A percentile compares a stretch with the other conserved stretches of the same genome.
Evolutionary conservation across 352 stramenopile species (phyloP).

Genomic region (Aphanomyces cochlioides): DNA sequence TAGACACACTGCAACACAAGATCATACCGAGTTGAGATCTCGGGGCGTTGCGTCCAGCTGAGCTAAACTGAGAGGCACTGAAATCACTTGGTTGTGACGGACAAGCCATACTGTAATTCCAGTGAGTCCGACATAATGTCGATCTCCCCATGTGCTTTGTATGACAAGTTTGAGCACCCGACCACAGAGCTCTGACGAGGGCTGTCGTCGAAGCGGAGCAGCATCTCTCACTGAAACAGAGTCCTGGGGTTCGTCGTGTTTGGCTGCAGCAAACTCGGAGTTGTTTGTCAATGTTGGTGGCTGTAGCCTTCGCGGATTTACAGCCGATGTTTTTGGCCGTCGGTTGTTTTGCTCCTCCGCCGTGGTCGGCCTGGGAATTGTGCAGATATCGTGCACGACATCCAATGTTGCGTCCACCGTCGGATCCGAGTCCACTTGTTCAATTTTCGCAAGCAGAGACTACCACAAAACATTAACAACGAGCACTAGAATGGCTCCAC

Average conservation of each 20-base stretch:
- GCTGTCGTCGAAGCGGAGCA: background rate
- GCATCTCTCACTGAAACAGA: too few relatives aligned
- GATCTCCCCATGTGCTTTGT: conserved; percentile 69
- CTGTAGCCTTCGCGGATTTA: too few relatives aligned
- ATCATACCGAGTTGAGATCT: conserved; percentile 61
- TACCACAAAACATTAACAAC: background rate
- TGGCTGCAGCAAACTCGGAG: too few relatives aligned
- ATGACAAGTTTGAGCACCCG: conserved; percentile 53
- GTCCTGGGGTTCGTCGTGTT: too few relatives aligned
- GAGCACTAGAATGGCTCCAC: background rate
- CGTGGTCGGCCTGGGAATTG: conserved; percentile 19
- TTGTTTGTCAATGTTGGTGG: too few relatives aligned
- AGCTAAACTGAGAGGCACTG: conserved; percentile 39
- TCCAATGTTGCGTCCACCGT: conserved; percentile 25
- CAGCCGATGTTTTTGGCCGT: conserved; percentile 17
- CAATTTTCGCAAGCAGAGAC: conserved; percentile 8
- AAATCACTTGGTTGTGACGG: conserved; percentile 36
- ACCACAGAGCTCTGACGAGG: conserved; percentile 35
- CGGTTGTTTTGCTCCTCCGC: conserved; percentile 19
- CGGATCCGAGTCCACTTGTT: conserved; percentile 12
- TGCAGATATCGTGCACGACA: conserved; percentile 9
- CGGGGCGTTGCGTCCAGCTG: conserved; percentile 60
- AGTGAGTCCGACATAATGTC: conserved; percentile 81
- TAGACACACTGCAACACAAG: background rate
- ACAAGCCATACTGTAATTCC: conserved; percentile 61